Evolutionary conservation across 192 early-diverging fungal genomes (phyloP).

Genomic region (Coemansia sp.): DNA sequence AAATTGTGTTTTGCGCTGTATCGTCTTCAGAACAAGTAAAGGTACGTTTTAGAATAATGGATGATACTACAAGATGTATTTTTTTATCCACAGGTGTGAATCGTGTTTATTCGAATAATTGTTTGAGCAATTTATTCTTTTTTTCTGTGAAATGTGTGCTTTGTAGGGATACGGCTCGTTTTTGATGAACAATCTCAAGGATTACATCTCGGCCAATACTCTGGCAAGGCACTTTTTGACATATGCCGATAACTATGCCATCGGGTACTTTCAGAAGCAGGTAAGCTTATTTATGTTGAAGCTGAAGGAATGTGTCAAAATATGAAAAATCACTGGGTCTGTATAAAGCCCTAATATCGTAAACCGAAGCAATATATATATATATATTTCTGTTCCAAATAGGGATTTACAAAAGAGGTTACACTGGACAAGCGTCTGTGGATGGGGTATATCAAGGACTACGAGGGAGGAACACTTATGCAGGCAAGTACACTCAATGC

Average conservation of each 20-base stretch:
- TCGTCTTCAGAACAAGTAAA: slow-evolving; percentile 88
- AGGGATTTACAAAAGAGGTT: slow-evolving; percentile 97
- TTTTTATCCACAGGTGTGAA: no score
- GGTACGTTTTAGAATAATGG: slow-evolving; percentile 39
- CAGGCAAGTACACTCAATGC: slow-evolving; percentile 44
- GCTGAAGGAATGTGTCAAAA: not conserved
- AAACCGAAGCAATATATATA: not conserved
- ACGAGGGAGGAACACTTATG: slow-evolving; percentile 98
- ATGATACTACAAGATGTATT: not conserved
- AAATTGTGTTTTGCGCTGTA: slow-evolving; percentile 99
- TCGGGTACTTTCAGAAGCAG: slow-evolving; percentile 98
- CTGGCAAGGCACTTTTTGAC: slow-evolving; percentile 88
- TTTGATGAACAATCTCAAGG: slow-evolving; percentile 95
- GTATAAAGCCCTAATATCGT: no score
- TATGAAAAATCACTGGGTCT: no score
- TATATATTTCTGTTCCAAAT: not conserved
- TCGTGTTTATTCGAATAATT: not conserved
- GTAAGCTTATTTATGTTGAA: slow-evolving; percentile 18
- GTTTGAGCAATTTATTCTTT: not conserved
- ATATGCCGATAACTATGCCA: slow-evolving; percentile 99
- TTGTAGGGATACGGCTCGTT: slow-evolving; percentile 90
- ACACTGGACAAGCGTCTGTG: slow-evolving; percentile 89
- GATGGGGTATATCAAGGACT: slow-evolving; percentile 99
- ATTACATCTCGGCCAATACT: slow-evolving; percentile 76
- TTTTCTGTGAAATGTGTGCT: not conserved